Evolutionary conservation across 805 yeast species (phyloP), one percentile per base, ranked within the genome.

Genomic region (Huiozyma sinensis): DNA sequence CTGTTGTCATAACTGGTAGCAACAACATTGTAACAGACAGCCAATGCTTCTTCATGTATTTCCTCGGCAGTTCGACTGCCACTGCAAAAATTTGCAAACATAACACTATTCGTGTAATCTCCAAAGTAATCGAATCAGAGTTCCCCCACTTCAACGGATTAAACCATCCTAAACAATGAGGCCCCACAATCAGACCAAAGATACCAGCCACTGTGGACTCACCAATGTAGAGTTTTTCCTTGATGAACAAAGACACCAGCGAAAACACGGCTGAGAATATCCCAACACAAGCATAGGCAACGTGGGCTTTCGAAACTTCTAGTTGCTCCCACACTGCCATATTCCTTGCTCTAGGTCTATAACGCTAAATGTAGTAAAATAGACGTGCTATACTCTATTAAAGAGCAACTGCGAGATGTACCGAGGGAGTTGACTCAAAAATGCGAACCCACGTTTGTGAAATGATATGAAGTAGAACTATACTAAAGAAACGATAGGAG

Each of bases 31-130:
- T 63, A 11, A 89, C 88, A 0, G 94, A 81, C 7, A 73, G 52
- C 87, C 92, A 81, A 60, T 89, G 96, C 48, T 75, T 76, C 50
- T 78, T 70, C 90, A 89, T 83, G 61, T 89, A 88, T 59, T 83
- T 84, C 45, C 84, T 77, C 12, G 97, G 97, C 62, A 88, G 68
- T 63, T 88, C 97, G 32, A 88, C 97, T 2, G 95, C 95, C 17
- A 86, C 95, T 7, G 95, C 95, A 55, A 88, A 90, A 53, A 88
- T 85, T 67, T 88, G 96, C 43, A 88, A 76, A 58, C 90, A 81
- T 54, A 88, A 67, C 3, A 87, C 90, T 11, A 88, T 76, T 43
- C 96, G 72, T 44, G 90, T 80, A 11, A 89, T 70, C 56, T 88
- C 97, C 50, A 87, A 67, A 0, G 96, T 88, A 50, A 89, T 77